Evolutionary conservation across 139 green algal genomes (phyloP).

Genomic region (Diplosphaera chodatii): DNA sequence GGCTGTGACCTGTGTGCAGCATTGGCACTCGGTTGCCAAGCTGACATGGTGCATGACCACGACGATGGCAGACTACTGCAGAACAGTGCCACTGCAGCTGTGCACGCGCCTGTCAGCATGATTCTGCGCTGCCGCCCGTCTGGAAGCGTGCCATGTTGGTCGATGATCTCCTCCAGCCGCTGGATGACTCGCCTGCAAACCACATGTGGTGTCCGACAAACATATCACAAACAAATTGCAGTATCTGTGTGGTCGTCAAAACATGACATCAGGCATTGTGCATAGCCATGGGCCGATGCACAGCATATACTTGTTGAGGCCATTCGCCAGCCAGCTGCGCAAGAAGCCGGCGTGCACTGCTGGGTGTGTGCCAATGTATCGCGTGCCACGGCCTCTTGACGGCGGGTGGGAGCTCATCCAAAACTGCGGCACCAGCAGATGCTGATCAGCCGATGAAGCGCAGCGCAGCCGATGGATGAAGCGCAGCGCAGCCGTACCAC

Average conservation of each 20-base stretch:
- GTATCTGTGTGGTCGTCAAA: too few relatives aligned
- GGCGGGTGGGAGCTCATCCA: background rate
- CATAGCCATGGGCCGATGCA: too few relatives aligned
- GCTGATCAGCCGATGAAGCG: too few relatives aligned
- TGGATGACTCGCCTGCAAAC: background rate
- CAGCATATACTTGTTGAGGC: slow-evolving; percentile 11
- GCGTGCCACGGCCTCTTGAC: background rate
- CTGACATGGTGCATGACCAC: too few relatives aligned
- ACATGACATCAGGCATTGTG: too few relatives aligned
- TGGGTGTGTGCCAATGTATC: background rate
- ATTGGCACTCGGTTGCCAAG: too few relatives aligned
- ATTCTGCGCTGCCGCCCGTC: slow-evolving; percentile 1
- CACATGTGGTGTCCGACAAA: too few relatives aligned
- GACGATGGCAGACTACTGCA: too few relatives aligned
- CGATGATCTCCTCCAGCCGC: slow-evolving; percentile 9
- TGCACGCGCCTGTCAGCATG: slow-evolving; percentile 11
- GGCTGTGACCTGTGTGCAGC: slow-evolving; percentile 70
- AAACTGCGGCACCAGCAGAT: background rate
- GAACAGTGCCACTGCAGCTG: too few relatives aligned
- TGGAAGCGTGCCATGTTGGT: background rate
- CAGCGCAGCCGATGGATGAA: too few relatives aligned
- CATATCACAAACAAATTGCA: too few relatives aligned
- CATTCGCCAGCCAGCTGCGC: slow-evolving; percentile 12
- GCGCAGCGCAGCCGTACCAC: too few relatives aligned
- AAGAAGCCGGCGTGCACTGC: slow-evolving; percentile 12